Evolutionary conservation across 2,329 filamentous ascomycete species (phyloP), one percentile per base, ranked within the genome.

Genomic region (Colletotrichum spaethianum): DNA sequence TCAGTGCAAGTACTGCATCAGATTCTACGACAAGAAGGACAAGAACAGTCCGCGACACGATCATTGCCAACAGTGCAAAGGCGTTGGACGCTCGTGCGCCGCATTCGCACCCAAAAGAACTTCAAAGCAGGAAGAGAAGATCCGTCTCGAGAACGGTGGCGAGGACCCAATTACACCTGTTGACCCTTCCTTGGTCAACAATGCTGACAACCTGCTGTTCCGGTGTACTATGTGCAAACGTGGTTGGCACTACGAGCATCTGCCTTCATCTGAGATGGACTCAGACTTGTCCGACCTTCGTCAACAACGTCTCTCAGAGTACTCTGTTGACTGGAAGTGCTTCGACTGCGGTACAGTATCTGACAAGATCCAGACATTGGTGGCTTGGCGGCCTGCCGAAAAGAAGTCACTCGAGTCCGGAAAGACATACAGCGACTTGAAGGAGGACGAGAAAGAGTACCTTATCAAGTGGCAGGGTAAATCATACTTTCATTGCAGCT

Each of bases 1-100:
- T 48, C 96, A 99, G 79, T 99, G 96, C 83, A 92, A 91, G 75
- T 93, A 92, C 68, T 99, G 96, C 79, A 88, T 98, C 73, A 92
- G 92, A 4, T 79, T 88, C 26, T 87, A 91, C 56, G 84, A 86
- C 73, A 91, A 91, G 78, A 95, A 93, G 77, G 94, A 98, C 74
- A 74, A 77, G 0, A 87, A 85, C 23, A 91, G 92, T 1, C 95
- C 96, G 0, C 87, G 91, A 72, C 88, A 94, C 56, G 90, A 92
- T 70, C 85, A 85, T 56, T 99, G 97, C 77, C 90, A 93, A 73
- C 84, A 83, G 8, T 99, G 96, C 79, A 88, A 87, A 65, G 79
- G 86, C 40, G 78, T 84, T n/a, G 94, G 94, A 1, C 79, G 80
- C 0, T 88, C 94, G n/a, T 98, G 94, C 75, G 83, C 84, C 18